These are phyloP conservation scores for Sonneratia alba DNA, from an alignment of 345 rosid species.

Conservation along the genomic window DNA sequence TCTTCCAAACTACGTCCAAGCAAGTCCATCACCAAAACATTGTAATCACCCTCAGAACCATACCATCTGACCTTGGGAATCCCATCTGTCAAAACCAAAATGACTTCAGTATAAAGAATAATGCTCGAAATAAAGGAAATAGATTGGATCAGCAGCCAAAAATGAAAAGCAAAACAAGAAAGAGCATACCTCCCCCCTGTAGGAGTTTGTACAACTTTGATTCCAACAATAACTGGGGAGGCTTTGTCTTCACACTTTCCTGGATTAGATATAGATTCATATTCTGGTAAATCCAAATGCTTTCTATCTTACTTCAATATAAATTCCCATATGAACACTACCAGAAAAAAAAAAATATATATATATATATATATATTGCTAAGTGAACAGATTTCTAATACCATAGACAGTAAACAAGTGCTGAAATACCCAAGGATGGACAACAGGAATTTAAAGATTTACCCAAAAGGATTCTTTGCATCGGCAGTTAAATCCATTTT, in stretches of 20 bases:
- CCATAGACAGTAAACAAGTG: not conserved
- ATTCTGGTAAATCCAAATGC: not conserved
- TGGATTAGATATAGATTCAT: slow-evolving; percentile 17
- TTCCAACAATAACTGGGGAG: slow-evolving; percentile 90
- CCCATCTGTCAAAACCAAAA: slow-evolving; percentile 51
- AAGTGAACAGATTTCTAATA: not conserved
- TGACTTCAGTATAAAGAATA: not conserved
- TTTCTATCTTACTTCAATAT: not conserved
- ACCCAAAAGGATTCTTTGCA: not conserved
- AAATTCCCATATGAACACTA: not conserved
- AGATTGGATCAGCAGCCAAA: not conserved
- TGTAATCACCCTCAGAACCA: slow-evolving; percentile 85
- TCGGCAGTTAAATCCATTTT: not conserved
- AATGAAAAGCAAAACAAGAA: not conserved
- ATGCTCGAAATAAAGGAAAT: slow-evolving; percentile 3
- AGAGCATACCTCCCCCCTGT: slow-evolving; percentile 81
- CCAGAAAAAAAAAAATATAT: too few species aligned
- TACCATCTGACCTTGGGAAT: slow-evolving; percentile 88
- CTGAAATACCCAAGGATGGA: not conserved
- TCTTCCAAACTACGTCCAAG: slow-evolving; percentile 98
- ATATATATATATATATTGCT: too few species aligned
- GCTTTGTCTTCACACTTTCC: slow-evolving; percentile 94
- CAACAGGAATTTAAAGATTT: not conserved
- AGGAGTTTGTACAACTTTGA: slow-evolving; percentile 78
- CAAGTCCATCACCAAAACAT: slow-evolving; percentile 92